Conservation (phyloP, 202 grass and related monocot genomes). For the Cymbopogon flexuosus region DNA sequence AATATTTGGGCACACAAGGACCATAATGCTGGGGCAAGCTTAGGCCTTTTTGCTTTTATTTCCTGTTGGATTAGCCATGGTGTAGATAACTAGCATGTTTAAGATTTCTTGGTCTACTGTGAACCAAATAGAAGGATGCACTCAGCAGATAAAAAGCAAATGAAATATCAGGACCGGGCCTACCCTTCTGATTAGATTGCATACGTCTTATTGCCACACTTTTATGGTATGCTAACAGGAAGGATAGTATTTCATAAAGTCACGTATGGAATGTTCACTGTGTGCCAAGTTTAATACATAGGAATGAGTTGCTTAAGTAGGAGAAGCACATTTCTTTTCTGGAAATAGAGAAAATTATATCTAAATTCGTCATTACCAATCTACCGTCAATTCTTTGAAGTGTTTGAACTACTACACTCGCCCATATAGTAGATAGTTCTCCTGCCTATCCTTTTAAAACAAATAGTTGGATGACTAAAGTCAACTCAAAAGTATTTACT, state of each 20-base stretch:
- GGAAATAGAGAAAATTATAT: neutral
- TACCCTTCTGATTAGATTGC: neutral
- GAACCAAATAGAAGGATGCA: neutral
- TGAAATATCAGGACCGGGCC: neutral
- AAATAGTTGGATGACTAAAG: neutral
- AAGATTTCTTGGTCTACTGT: neutral
- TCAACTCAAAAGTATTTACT: neutral
- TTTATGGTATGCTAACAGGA: neutral
- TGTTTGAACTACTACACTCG: neutral
- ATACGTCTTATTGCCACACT: neutral
- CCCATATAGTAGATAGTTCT: neutral
- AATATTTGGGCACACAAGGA: neutral
- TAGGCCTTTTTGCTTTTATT: neutral
- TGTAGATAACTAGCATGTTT: conserved; percentile 5
- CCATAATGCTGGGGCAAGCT: neutral
- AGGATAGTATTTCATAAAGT: neutral
- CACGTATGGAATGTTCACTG: neutral
- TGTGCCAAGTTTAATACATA: neutral
- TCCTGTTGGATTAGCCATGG: neutral
- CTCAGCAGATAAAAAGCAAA: conserved; percentile 1
- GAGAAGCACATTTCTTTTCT: neutral
- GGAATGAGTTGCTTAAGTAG: neutral
- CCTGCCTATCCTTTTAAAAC: neutral
- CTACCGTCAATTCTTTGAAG: neutral
- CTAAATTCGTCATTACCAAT: neutral